Conservation (phyloP, 148 eudicot genomes). For the Selenicereus undatus region DNA sequence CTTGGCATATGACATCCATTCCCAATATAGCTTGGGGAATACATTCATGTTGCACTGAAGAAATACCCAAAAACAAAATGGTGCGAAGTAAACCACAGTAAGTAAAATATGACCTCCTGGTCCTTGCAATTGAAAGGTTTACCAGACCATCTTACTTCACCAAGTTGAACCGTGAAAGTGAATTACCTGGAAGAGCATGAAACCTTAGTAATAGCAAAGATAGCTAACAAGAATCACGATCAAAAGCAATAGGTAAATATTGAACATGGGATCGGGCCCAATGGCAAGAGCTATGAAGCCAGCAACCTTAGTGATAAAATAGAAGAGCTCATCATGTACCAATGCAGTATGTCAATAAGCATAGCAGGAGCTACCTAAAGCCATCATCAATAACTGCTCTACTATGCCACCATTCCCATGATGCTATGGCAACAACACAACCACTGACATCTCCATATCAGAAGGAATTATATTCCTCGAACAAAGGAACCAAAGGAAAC, state of each 20-base stretch:
- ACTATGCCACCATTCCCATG: neutral
- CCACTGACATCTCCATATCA: neutral
- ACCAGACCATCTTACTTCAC: slow-evolving; percentile 47
- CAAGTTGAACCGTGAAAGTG: slow-evolving; percentile 35
- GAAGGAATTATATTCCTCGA: neutral
- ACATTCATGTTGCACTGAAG: slow-evolving; percentile 77
- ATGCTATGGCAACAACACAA: neutral
- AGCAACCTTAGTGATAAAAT: neutral
- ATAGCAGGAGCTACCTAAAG: slow-evolving; percentile 1
- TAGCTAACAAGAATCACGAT: neutral
- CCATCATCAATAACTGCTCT: slow-evolving; percentile 10
- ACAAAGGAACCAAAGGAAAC: no score
- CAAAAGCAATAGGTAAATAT: neutral
- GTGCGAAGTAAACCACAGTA: slow-evolving; percentile 50
- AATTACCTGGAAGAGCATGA: slow-evolving; percentile 44
- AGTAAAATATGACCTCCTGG: slow-evolving; percentile 40
- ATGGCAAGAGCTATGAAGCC: no score
- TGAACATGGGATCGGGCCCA: no score
- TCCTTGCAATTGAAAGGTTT: slow-evolving; percentile 51
- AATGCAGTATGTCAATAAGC: neutral
- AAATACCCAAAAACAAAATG: slow-evolving; percentile 53
- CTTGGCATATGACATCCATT: slow-evolving; percentile 85
- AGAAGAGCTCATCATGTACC: neutral
- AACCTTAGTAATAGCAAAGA: neutral
- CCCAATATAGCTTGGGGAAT: slow-evolving; percentile 82